A percentile compares a stretch with the other conserved stretches of the same genome.
Conservation (phyloP, 148 eudicot species). For the Rhododendron mucronatum region DNA sequence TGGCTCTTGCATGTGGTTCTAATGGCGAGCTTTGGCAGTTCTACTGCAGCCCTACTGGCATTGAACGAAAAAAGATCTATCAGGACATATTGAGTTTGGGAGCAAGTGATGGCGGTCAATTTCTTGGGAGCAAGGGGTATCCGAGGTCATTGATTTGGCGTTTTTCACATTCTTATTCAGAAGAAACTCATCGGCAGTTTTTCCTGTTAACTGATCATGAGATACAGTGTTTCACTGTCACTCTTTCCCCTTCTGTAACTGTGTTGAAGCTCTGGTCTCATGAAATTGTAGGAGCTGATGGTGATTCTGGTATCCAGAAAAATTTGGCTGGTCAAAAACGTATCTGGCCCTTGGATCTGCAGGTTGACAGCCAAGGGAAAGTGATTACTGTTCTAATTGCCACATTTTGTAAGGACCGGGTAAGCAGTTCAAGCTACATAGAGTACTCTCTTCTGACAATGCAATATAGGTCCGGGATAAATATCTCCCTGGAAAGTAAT, state of each 20-base stretch:
- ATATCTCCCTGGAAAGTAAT: conserved; percentile 25
- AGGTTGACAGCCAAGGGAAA: conserved; percentile 71
- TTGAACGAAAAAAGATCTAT: conserved; percentile 35
- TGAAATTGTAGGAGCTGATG: conserved; percentile 78
- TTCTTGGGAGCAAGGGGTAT: conserved; percentile 49
- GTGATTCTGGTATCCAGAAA: conserved; percentile 81
- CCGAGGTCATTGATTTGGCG: conserved; percentile 90
- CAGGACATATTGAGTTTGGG: conserved; percentile 24
- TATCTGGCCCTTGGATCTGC: conserved; percentile 93
- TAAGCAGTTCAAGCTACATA: conserved; percentile 85
- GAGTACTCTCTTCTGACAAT: conserved; percentile 86
- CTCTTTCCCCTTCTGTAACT: conserved; percentile 35
- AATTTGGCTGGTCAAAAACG: conserved; percentile 91
- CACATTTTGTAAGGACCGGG: conserved; percentile 78
- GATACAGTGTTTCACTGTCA: conserved; percentile 67
- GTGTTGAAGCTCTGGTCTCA: conserved; percentile 82
- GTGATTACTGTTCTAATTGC: conserved; percentile 77
- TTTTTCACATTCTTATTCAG: conserved; percentile 24
- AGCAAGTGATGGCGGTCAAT: conserved; percentile 32
- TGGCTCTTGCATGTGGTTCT: conserved; percentile 79
- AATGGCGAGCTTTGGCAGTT: conserved; percentile 80
- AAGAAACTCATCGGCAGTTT: conserved; percentile 51
- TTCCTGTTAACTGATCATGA: conserved; percentile 75
- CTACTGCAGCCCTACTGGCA: conserved; percentile 56
- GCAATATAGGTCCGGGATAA: conserved; percentile 77